Evolutionary conservation across 2,329 filamentous ascomycete genomes (phyloP).

Genomic region (Aspergillus hortae): DNA sequence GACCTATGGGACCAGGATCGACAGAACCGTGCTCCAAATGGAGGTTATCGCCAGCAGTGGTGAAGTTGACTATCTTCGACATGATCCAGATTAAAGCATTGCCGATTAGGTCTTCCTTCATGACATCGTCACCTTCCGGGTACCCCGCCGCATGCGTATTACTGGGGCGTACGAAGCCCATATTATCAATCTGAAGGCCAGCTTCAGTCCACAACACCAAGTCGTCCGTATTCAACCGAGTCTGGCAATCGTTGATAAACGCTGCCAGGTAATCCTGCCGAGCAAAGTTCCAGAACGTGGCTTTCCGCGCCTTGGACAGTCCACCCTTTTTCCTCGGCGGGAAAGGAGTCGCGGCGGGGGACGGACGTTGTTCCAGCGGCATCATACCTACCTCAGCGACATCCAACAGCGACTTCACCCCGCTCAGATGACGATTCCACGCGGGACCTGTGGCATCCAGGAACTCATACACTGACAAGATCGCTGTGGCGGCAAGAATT

Average conservation of each 20-base stretch:
- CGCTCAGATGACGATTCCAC: constrained; percentile 63
- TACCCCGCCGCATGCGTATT: constrained; percentile 32
- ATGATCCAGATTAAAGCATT: constrained; percentile 65
- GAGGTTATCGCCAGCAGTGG: constrained; percentile 55
- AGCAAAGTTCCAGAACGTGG: constrained; percentile 66
- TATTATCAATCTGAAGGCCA: constrained; percentile 55
- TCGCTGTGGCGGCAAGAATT: constrained; percentile 62
- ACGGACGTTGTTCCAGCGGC: constrained; percentile 37
- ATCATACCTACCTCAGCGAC: constrained; percentile 41
- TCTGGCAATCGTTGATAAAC: constrained; percentile 58
- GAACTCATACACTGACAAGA: constrained; percentile 65
- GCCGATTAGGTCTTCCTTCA: constrained; percentile 61
- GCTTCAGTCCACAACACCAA: constrained; percentile 62
- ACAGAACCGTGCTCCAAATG: constrained; percentile 24
- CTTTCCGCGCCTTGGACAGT: constrained; percentile 55
- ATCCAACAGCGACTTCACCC: constrained; percentile 60
- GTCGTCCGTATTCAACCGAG: constrained; percentile 60
- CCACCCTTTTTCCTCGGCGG: constrained; percentile 30
- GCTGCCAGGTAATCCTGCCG: constrained; percentile 63
- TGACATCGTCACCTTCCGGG: constrained; percentile 39
- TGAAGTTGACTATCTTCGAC: constrained; percentile 64
- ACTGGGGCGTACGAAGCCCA: constrained; percentile 48
- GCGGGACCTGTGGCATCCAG: constrained; percentile 62
- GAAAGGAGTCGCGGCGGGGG: constrained; percentile 37
- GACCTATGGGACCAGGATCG: constrained; percentile 27